Conservation (phyloP, 768 basidiomycete species). For the Boletus sp. region DNA sequence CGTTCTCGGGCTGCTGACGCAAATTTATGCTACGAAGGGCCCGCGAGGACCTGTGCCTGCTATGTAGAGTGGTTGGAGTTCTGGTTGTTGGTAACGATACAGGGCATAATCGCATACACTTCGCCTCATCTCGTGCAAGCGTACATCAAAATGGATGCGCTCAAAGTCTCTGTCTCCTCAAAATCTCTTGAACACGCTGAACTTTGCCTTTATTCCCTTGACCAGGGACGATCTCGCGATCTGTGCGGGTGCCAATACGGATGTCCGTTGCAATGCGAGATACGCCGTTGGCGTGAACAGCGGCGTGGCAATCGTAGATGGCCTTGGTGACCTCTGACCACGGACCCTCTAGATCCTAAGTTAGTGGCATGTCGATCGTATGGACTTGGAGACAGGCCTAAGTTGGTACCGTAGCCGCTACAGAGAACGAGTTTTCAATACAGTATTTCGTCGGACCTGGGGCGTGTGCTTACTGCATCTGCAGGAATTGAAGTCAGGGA, state of each 20-base stretch:
- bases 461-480: conserved; percentile 38
- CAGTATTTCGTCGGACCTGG: conserved; percentile 33
- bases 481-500: not conserved
- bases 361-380: not conserved
- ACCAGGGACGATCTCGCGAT: conserved; percentile 59
- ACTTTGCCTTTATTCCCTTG: conserved; percentile 80
- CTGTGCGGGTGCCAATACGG: conserved; percentile 86
- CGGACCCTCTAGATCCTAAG: conserved; percentile 56
- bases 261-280: conserved; percentile 88
- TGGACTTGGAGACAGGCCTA: conserved; percentile 45
- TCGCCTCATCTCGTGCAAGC: not conserved
- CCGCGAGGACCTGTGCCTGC: conserved; percentile 45
- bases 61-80: conserved; percentile 28
- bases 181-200: conserved; percentile 73
- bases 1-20: conserved; percentile 78
- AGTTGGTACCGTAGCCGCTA: conserved; percentile 90
- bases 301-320: conserved; percentile 88
- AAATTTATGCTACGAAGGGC: conserved; percentile 71
- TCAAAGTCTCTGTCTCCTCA: conserved; percentile 40
- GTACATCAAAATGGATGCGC: not conserved
- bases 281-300: conserved; percentile 74
- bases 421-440: conserved; percentile 4
- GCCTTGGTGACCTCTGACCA: conserved; percentile 82
- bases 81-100: not conserved
- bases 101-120: not conserved